A percentile compares a stretch with the other conserved stretches of the same genome.
Conservation (phyloP, 805 yeast species). For the Ogataea wickerhamii region DNA sequence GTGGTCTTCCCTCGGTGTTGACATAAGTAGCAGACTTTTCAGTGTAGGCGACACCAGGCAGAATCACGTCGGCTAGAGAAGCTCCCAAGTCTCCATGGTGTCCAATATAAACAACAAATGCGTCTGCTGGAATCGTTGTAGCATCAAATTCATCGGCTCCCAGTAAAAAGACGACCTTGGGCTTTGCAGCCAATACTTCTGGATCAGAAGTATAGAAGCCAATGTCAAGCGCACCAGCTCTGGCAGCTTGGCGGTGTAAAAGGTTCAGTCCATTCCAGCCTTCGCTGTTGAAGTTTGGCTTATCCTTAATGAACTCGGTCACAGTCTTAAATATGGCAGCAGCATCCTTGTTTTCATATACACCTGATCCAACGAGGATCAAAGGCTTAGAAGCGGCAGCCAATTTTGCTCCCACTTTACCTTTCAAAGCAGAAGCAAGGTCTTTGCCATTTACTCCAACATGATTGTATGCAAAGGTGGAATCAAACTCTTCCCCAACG, state of each 20-base stretch:
- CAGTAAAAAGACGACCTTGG: constrained; percentile 74
- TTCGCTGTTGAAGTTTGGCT: constrained; percentile 56
- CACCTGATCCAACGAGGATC: constrained; percentile 79
- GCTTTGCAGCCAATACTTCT: constrained; percentile 45
- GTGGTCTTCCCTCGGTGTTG: constrained; percentile 88
- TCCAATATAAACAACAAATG: constrained; percentile 86
- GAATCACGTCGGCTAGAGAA: constrained; percentile 78
- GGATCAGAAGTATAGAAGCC: constrained; percentile 60
- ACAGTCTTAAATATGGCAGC: constrained; percentile 55
- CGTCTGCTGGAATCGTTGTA: constrained; percentile 71
- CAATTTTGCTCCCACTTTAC: constrained; percentile 66
- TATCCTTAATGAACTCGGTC: constrained; percentile 55
- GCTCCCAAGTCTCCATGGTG: constrained; percentile 93
- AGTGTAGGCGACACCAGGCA: constrained; percentile 87
- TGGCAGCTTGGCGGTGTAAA: constrained; percentile 82
- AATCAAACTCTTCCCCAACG: constrained; percentile 73
- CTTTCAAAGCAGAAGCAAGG: constrained; percentile 56
- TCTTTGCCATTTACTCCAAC: constrained; percentile 60
- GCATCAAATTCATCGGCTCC: constrained; percentile 81
- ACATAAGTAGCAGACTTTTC: constrained; percentile 83
- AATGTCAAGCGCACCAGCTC: constrained; percentile 81
- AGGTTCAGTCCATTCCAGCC: constrained; percentile 82
- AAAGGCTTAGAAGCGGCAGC: constrained; percentile 67
- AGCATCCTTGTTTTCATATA: constrained; percentile 64
- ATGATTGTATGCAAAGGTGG: constrained; percentile 64